These are phyloP conservation scores for Heliosperma pusillum DNA, from an alignment of 148 eudicot genomes.

Conservation along the genomic window DNA sequence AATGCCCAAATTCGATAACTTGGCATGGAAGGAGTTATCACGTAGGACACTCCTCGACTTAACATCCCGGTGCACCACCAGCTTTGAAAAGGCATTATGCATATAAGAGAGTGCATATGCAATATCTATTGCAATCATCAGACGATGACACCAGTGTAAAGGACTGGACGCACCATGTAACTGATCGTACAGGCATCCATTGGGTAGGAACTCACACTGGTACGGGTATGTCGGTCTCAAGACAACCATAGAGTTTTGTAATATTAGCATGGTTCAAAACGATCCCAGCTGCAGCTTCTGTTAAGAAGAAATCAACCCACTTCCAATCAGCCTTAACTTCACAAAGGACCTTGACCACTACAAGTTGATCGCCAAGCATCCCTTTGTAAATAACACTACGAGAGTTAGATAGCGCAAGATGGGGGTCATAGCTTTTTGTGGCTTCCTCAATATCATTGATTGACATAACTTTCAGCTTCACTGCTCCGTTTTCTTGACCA, in stretches of 20 bases:
- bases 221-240: slow-evolving; percentile 26
- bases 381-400: slow-evolving; percentile 22
- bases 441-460: slow-evolving; percentile 15
- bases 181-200: slow-evolving; percentile 17
- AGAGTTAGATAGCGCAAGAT: slow-evolving; percentile 5
- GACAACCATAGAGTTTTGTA: slow-evolving; percentile 28
- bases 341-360: slow-evolving; percentile 8
- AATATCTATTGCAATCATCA: no score
- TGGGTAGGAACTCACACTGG: slow-evolving; percentile 22
- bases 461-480: slow-evolving; percentile 17
- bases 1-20: slow-evolving; percentile 14
- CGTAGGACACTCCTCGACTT: slow-evolving; percentile 22
- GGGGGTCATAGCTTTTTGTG: slow-evolving; percentile 18
- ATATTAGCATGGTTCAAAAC: slow-evolving; percentile 25
- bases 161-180: slow-evolving; percentile 14
- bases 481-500: slow-evolving; percentile 10
- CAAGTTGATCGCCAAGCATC: slow-evolving; percentile 17
- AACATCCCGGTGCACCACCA: slow-evolving; percentile 31
- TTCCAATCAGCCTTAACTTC: neutral
- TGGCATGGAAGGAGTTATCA: slow-evolving; percentile 16
- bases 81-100: slow-evolving; percentile 28
- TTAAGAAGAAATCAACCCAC: slow-evolving; percentile 14
- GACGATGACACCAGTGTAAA: slow-evolving; percentile 1
- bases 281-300: slow-evolving; percentile 19
- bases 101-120: slow-evolving; percentile 33